Evolutionary conservation across 306 rosid species (phyloP).

Genomic region (Cicer judaicum): DNA sequence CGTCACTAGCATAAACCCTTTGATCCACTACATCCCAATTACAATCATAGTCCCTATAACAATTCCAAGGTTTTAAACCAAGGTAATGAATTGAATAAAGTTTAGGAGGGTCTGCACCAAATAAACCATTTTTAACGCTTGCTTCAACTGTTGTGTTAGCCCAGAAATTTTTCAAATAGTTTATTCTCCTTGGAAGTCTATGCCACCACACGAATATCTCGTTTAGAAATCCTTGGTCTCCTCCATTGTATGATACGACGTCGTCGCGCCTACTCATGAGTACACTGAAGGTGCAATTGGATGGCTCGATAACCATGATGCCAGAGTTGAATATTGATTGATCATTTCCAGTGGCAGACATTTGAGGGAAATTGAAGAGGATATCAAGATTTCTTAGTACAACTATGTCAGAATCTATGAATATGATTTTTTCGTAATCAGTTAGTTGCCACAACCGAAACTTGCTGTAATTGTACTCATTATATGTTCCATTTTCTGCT

Average conservation of each 20-base stretch:
- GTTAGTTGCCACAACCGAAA: conserved; percentile 92
- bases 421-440: conserved; percentile 71
- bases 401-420: conserved; percentile 87
- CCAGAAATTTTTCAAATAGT: conserved; percentile 88
- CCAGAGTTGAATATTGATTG: conserved; percentile 88
- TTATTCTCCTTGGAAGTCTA: conserved; percentile 82
- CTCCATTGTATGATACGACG: conserved; percentile 84
- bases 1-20: conserved; percentile 86
- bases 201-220: conserved; percentile 99
- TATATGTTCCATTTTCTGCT: conserved; percentile 70
- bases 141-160: conserved; percentile 72
- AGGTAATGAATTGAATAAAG: conserved; percentile 77
- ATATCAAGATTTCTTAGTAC: conserved; percentile 81
- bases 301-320: conserved; percentile 89
- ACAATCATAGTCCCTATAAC: conserved; percentile 92
- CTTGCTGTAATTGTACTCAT: conserved; percentile 97
- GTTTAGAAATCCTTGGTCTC: conserved; percentile 91
- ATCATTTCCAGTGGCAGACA: conserved; percentile 90
- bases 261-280: conserved; percentile 62
- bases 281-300: conserved; percentile 72
- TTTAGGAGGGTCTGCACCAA: conserved; percentile 78
- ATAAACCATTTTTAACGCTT: conserved; percentile 64
- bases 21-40: conserved; percentile 77
- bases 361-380: conserved; percentile 84
- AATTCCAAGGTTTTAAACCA: conserved; percentile 90